A percentile compares a stretch with the other conserved stretches of the same genome.
These are phyloP conservation scores for Monosporascus sp. DNA, from an alignment of 2,329 filamentous ascomycete genomes.

Conservation along the genomic window DNA sequence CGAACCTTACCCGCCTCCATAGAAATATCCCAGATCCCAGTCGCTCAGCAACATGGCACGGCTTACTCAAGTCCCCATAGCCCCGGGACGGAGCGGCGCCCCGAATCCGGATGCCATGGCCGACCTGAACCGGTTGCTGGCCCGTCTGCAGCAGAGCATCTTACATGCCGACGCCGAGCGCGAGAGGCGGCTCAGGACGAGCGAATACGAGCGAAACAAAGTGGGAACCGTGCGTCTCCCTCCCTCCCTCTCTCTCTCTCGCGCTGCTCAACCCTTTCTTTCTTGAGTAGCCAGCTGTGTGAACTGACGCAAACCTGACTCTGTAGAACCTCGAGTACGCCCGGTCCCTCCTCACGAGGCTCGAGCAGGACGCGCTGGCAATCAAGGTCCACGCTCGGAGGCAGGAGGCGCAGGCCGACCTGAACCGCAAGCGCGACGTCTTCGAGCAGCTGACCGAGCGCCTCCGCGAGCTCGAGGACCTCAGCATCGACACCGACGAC, in stretches of 20 bases:
- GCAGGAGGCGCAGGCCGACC: conserved; percentile 56
- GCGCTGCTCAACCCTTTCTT: neutral
- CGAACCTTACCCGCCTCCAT: neutral
- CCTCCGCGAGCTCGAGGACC: conserved; percentile 62
- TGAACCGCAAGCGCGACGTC: conserved; percentile 59
- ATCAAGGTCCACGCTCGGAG: conserved; percentile 54
- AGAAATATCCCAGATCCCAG: no score
- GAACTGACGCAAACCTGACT: conserved; percentile 3
- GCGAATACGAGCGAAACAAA: conserved; percentile 61
- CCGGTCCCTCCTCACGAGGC: conserved; percentile 59
- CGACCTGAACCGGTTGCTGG: conserved; percentile 60
- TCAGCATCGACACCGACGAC: conserved; percentile 39
- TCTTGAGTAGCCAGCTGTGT: neutral
- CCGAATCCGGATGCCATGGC: conserved; percentile 32
- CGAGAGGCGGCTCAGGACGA: conserved; percentile 52
- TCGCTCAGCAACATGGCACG: conserved; percentile 20
- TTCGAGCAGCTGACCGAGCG: conserved; percentile 62
- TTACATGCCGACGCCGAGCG: conserved; percentile 57
- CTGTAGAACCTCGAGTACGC: conserved; percentile 67
- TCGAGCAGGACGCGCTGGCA: conserved; percentile 63
- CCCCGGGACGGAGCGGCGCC: conserved; percentile 17
- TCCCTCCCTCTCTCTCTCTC: neutral
- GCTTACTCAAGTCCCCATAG: conserved; percentile 24
- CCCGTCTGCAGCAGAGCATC: conserved; percentile 60
- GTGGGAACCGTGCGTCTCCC: conserved; percentile 42